Evolutionary conservation across 2,329 filamentous ascomycete species (phyloP).

Genomic region (Aureobasidium lini): DNA sequence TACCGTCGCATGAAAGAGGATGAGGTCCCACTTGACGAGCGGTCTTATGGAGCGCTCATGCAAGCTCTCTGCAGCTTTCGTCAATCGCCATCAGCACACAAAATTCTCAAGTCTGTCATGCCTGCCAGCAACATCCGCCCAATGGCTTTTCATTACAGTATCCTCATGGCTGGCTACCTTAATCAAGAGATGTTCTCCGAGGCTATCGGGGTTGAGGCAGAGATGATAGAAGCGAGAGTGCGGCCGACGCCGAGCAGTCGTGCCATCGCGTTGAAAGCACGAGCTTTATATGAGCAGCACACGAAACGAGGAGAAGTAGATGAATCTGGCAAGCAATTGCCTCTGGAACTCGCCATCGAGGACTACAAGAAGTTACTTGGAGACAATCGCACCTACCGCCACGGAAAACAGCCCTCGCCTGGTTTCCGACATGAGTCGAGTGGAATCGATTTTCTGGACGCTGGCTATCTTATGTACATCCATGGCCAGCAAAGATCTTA

Average conservation of each 20-base stretch:
- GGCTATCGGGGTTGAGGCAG: constrained; percentile 42
- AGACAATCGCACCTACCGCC: background rate
- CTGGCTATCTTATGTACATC: constrained; percentile 47
- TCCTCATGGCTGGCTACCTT: constrained; percentile 46
- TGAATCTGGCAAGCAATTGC: background rate
- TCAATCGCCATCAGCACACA: constrained; percentile 49
- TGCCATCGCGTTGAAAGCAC: constrained; percentile 34
- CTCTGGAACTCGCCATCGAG: constrained; percentile 31
- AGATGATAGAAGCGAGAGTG: constrained; percentile 35
- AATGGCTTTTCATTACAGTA: constrained; percentile 45
- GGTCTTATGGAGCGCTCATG: constrained; percentile 57
- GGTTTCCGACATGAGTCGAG: background rate
- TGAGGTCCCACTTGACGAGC: constrained; percentile 44
- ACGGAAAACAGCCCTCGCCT: background rate
- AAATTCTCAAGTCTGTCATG: constrained; percentile 46
- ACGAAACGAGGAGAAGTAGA: background rate
- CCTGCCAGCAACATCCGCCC: constrained; percentile 37
- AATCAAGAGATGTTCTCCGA: constrained; percentile 35
- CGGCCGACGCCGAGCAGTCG: constrained; percentile 36
- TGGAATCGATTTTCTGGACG: background rate
- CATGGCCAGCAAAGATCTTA: constrained; percentile 43
- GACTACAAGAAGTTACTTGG: constrained; percentile 18
- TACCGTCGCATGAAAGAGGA: constrained; percentile 49
- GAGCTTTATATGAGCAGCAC: constrained; percentile 25
- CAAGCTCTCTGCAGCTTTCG: constrained; percentile 46